Evolutionary conservation across 129 eudicot species (phyloP).

Genomic region (Saposhnikovia divaricata): DNA sequence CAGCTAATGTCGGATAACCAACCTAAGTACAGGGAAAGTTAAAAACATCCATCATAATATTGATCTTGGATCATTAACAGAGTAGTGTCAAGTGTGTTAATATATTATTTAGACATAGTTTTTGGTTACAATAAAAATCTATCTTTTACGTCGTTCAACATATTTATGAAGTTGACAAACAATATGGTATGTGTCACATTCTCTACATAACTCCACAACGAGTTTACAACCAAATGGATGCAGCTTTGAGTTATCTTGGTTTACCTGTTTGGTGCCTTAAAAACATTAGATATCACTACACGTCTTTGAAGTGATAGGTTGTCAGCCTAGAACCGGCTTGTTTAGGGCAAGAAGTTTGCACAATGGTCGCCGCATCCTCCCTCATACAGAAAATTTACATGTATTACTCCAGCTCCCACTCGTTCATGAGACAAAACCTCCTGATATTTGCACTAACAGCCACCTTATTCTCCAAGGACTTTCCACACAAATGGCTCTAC

Average conservation of each 20-base stretch:
- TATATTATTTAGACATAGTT: background rate
- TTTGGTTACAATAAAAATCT: background rate
- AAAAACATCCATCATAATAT: background rate
- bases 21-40: slow-evolving; percentile 27
- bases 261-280: background rate
- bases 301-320: background rate
- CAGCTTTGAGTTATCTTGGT: background rate
- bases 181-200: background rate
- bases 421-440: background rate
- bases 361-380: background rate
- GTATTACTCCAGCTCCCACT: background rate
- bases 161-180: background rate
- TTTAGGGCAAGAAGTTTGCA: background rate
- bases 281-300: background rate
- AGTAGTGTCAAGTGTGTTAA: background rate
- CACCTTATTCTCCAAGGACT: background rate
- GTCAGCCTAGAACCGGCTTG: background rate
- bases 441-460: background rate
- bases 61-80: background rate
- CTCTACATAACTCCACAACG: background rate
- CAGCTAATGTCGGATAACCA: slow-evolving; percentile 66
- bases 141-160: background rate
- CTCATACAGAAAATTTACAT: background rate
- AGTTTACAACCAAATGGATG: background rate
- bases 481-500: background rate